Evolutionary conservation across 768 basidiomycete genomes (phyloP), one percentile per base, ranked within the genome.

Genomic region (Sarcodon sp.): DNA sequence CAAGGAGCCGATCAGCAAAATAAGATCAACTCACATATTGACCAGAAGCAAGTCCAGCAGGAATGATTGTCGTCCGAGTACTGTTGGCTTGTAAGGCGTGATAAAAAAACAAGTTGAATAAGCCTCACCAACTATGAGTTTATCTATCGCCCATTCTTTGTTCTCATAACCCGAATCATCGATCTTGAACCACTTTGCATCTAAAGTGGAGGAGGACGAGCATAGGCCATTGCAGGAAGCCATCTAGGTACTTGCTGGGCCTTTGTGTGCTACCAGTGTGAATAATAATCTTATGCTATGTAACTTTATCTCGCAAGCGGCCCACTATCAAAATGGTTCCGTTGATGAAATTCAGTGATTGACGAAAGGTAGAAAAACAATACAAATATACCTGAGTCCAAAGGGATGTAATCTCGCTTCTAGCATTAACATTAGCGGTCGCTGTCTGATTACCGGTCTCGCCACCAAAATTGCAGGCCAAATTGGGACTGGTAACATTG

Each of bases 231-330:
- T 63, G 57, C 73, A 75, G 10, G 69, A 69, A 31, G 71, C 61
- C 72, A 75, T 75, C 55, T 73, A 73, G n/a, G 69, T 73, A 27
- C 68, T 69, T 16, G 73, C 67, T 27, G 70, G 72, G 4, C 73
- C 72, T 56, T 68, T 61, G 56, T 73, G 74, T 53, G 73, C 73
- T 70, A 11, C 3, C 46, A 13, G 35, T 32, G 47, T 31, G 43
- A 21, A 41, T 11, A 9, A 11, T 16, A n/a, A 13, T 15, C 15
- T n/a, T 3, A 21, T 27, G 11, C 16, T 16, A 36, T 43, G 38
- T 37, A 44, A 3, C 13, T 6, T 4, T 11, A 27, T 35, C 50
- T 27, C 36, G 57, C 57, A 55, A 31, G 49, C 48, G 13, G 57
- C 60, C 60, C 61, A 61, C 61, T 61, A 35, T 6, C 18, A 13